Base-by-base conservation (phyloP, 2,329 filamentous ascomycete species). In the Clonostachys solani region DNA sequence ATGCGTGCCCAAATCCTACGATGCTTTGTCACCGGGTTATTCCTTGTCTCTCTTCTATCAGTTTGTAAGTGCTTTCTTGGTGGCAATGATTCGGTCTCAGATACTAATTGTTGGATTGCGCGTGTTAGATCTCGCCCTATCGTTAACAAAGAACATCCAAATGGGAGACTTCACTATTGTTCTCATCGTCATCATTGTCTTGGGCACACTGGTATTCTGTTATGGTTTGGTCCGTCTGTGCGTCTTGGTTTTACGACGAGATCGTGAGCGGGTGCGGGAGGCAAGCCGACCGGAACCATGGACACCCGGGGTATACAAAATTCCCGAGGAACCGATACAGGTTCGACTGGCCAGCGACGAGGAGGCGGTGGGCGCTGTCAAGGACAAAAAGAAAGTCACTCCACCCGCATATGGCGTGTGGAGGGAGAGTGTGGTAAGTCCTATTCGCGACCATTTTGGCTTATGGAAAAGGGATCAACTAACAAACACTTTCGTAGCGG, bases 321-420 rank as follows among this genome's bases (percentile, higher is more conserved):
- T 89, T 34, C 89, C 89, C 5, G 68, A 75, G 9, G 74, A 79
- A 23, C 91, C 91, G 1, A 95, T 95, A 51, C 84, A 78, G 38
- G 88, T 95, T 12, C 80, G 87, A 16, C 74, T 92, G 42, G 82
- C 83, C 3, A 77, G 81, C 38, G 89, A 94, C 58, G 87, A 92
- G 58, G 88, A 91, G 58, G 78, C 80, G 16, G 77, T 71, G 3
- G 79, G 77, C 5, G 63, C 75, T 46, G 75, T 80, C 48, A 78
- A 73, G 44, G 77, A 81, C 49, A 68, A 77, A 0, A 68, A 70
- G 40, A 83, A 83, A 56, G 54, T 75, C 17, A 81, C 83, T 9
- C 91, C 92, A 5, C 91, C 92, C 0, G 89, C 89, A 3, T 96
- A 96, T 60, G 91, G 91, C 0, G 70, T 90, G 1, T 95, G 89